These are phyloP conservation scores for Malus domestica DNA, from an alignment of 306 rosid species.

Conservation along the genomic window DNA sequence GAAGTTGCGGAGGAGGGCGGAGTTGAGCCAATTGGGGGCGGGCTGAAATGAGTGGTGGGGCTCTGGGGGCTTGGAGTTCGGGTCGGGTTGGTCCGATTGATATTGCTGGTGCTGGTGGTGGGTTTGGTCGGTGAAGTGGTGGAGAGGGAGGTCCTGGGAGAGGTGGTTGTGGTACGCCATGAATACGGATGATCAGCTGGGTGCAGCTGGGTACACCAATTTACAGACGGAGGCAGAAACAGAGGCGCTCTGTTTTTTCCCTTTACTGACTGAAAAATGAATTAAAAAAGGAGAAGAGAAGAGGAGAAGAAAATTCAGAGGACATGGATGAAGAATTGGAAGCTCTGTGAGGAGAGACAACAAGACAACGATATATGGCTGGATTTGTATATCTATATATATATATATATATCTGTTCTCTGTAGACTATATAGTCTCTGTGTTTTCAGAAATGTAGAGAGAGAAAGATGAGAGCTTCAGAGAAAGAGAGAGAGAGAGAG, in stretches of 20 bases:
- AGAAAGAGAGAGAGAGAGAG: background rate
- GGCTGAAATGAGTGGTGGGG: constrained; percentile 46
- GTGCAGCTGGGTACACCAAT: background rate
- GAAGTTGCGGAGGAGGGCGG: constrained; percentile 80
- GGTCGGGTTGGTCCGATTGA: constrained; percentile 38
- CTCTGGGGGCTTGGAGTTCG: constrained; percentile 26
- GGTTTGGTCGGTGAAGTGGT: constrained; percentile 59
- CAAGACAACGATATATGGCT: constrained; percentile 10
- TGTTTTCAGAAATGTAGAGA: background rate
- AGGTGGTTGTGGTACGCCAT: constrained; percentile 86
- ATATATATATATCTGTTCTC: background rate
- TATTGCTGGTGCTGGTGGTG: constrained; percentile 33
- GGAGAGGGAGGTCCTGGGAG: constrained; percentile 66
- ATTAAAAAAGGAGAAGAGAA: background rate
- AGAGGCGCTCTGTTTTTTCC: background rate
- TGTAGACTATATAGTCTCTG: constrained; percentile 8
- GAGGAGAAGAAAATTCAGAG: background rate
- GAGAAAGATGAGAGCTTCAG: too few species aligned
- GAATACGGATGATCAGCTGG: background rate
- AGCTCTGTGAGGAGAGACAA: background rate
- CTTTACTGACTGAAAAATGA: background rate
- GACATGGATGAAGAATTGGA: constrained; percentile 6
- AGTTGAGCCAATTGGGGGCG: constrained; percentile 97
- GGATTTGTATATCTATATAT: background rate
- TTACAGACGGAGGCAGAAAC: background rate